Evolutionary conservation across 2,329 filamentous ascomycete species (phyloP).

Genomic region (Orbilia ellipsospora): DNA sequence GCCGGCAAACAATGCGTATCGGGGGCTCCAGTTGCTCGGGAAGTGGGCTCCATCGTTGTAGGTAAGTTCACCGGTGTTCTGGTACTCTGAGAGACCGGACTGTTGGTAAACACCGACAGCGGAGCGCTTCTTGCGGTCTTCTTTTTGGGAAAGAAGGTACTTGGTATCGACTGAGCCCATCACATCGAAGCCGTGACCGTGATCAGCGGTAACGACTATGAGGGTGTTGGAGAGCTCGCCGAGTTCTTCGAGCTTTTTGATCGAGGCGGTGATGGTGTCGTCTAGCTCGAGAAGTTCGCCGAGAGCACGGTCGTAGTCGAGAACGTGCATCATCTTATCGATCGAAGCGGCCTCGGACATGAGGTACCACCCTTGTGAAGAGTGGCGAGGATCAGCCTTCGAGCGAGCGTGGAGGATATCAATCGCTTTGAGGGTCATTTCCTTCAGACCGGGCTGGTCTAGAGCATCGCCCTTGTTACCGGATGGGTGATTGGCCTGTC

Average conservation of each 20-base stretch:
- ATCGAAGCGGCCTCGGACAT: constrained; percentile 88
- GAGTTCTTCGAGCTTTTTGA: constrained; percentile 74
- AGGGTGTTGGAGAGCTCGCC: constrained; percentile 79
- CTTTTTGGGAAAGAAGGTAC: constrained; percentile 74
- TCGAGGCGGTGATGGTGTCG: constrained; percentile 80
- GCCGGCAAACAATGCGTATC: constrained; percentile 81
- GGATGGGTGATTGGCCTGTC: constrained; percentile 74
- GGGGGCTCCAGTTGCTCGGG: constrained; percentile 84
- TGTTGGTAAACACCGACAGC: constrained; percentile 79
- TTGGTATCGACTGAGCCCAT: constrained; percentile 83
- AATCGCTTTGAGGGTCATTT: constrained; percentile 89
- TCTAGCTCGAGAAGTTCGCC: constrained; percentile 85
- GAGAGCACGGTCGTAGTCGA: constrained; percentile 87
- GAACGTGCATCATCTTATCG: constrained; percentile 88
- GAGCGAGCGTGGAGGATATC: constrained; percentile 77
- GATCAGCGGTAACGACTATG: constrained; percentile 84
- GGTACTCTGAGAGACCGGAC: constrained; percentile 81
- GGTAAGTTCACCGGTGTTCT: constrained; percentile 69
- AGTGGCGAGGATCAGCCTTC: constrained; percentile 61
- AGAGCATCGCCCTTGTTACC: constrained; percentile 73
- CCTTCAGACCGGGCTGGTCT: constrained; percentile 84
- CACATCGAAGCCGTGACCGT: constrained; percentile 90
- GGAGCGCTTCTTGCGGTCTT: constrained; percentile 77
- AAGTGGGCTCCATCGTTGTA: constrained; percentile 81
- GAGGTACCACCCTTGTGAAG: constrained; percentile 76